Evolutionary conservation across 208 protist genomes (phyloP).

Genomic region (Trypanosoma brucei): DNA sequence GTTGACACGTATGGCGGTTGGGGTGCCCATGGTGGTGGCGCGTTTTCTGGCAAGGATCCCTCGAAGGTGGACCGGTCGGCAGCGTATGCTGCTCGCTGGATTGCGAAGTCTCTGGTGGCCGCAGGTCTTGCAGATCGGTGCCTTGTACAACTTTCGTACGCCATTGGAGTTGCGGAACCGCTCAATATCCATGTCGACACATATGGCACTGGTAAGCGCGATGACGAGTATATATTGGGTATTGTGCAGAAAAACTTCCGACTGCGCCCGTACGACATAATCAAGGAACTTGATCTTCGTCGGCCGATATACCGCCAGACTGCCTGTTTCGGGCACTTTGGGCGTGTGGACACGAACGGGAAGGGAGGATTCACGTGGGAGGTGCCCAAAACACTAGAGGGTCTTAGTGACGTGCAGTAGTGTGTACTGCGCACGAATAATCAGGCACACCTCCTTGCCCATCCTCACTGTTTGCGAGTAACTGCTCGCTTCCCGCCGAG

Average conservation of each 20-base stretch:
- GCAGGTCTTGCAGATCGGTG: constrained; percentile 2
- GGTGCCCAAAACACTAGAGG: constrained; percentile 90
- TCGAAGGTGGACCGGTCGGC: constrained; percentile 4
- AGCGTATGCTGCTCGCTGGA: constrained; percentile 4
- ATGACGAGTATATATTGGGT: constrained; percentile 1
- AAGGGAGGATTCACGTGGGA: constrained; percentile 6
- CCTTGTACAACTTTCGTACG: constrained; percentile 6
- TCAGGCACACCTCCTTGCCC: not conserved
- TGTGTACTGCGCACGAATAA: not conserved
- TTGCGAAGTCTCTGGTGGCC: constrained; percentile 2
- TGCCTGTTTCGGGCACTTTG: constrained; percentile 4
- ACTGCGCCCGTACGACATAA: constrained; percentile 6
- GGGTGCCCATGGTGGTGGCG: constrained; percentile 8
- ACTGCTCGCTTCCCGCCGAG: no score
- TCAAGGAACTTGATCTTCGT: constrained; percentile 7
- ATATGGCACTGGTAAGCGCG: constrained; percentile 1
- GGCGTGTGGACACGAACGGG: constrained; percentile 1
- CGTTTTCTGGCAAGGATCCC: constrained; percentile 6
- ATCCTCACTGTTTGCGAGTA: no score
- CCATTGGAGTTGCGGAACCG: constrained; percentile 8
- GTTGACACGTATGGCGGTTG: constrained; percentile 6
- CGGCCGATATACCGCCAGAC: constrained; percentile 1
- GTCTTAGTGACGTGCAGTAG: constrained; percentile 41
- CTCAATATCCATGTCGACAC: constrained; percentile 9
- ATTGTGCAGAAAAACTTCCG: constrained; percentile 4